phyloP scores from a whole-genome alignment of 345 rosid species.

The Salix koriyanagi region DNA sequence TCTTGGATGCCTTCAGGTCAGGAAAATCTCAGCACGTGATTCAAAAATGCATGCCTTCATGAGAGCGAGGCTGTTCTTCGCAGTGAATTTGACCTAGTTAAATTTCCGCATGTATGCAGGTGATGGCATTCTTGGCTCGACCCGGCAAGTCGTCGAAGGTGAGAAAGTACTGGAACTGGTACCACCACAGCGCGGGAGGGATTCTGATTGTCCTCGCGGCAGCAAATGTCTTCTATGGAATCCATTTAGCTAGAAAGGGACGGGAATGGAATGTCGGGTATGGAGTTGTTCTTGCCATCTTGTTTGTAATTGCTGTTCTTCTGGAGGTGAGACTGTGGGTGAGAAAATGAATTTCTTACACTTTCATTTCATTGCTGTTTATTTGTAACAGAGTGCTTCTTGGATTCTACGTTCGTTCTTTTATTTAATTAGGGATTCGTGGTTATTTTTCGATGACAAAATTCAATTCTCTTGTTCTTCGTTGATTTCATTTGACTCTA shows the following conservation, averaged over 20 bases:
- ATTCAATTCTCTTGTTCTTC: too few relatives aligned
- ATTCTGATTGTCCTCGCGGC: constrained; percentile 47
- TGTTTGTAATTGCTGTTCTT: constrained; percentile 30
- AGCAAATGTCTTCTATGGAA: constrained; percentile 78
- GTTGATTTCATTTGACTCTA: too few relatives aligned
- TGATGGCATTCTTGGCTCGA: constrained; percentile 59
- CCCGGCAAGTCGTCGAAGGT: constrained; percentile 52
- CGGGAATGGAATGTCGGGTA: constrained; percentile 61
- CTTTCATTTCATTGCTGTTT: too few relatives aligned
- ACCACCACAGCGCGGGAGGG: constrained; percentile 64
- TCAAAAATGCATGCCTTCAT: too few relatives aligned
- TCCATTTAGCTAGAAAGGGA: constrained; percentile 57
- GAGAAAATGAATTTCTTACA: constrained; percentile 22
- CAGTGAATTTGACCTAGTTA: not conserved
- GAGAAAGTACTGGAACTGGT: constrained; percentile 78
- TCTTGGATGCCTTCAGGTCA: constrained; percentile 77
- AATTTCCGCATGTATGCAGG: constrained; percentile 23
- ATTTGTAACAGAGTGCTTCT: too few relatives aligned
- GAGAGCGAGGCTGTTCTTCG: too few relatives aligned
- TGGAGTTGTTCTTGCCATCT: constrained; percentile 41
- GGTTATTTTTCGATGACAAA: too few relatives aligned
- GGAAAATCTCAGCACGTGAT: too few relatives aligned
- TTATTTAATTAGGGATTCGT: too few relatives aligned
- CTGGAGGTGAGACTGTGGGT: constrained; percentile 45
- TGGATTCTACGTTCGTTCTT: too few relatives aligned